Evolutionary conservation across 225 moss, liverwort and hornwort species (phyloP).

Genomic region (Bryum argenteum): DNA sequence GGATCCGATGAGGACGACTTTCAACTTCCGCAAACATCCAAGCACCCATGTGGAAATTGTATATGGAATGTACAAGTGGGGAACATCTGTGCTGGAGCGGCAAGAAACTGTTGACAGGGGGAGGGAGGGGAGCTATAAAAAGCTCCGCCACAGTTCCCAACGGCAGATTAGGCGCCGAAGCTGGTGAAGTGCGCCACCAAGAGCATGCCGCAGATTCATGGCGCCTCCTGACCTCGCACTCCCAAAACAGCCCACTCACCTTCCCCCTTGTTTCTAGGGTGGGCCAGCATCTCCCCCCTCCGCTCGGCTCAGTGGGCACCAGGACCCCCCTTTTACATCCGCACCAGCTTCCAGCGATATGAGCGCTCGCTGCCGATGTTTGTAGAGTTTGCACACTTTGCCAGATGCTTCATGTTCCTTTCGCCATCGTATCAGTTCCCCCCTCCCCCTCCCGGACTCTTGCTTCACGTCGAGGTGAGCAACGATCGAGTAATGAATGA

Average conservation of each 20-base stretch:
- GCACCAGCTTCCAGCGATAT: background rate
- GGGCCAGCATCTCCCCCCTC: too few species aligned
- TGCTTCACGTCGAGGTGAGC: conserved; percentile 4
- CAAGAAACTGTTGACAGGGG: background rate
- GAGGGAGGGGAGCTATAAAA: conserved; percentile 19
- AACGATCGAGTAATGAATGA: too few species aligned
- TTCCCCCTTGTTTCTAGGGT: too few species aligned
- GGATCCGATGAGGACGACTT: background rate
- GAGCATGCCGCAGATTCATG: background rate
- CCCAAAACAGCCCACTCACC: too few species aligned
- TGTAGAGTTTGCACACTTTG: background rate
- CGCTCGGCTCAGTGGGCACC: too few species aligned
- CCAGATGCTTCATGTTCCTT: too few species aligned
- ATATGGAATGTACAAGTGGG: rapidly evolving
- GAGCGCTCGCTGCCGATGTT: background rate
- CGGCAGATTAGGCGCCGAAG: conserved; percentile 4
- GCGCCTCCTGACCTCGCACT: too few species aligned
- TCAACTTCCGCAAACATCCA: background rate
- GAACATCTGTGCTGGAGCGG: background rate
- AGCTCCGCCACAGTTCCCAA: background rate
- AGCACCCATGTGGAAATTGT: background rate
- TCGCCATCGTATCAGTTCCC: too few species aligned
- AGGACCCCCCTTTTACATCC: too few species aligned
- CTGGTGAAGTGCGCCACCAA: conserved; percentile 25
- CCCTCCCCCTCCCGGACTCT: too few species aligned